phyloP scores from a whole-genome alignment of 441 rosid species.

The Populus hybrid region DNA sequence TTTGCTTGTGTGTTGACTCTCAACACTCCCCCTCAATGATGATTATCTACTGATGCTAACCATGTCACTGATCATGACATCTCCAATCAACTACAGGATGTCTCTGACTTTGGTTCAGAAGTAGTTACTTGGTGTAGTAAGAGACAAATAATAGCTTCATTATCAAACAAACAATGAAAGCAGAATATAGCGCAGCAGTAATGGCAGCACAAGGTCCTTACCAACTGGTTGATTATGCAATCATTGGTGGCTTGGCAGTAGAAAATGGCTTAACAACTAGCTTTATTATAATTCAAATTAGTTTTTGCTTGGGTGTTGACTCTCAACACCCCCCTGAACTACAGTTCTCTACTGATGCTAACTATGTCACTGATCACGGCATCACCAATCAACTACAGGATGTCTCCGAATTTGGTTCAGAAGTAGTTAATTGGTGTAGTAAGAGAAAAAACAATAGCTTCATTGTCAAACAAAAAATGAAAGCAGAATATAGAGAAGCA shows the following conservation, averaged over 20 bases:
- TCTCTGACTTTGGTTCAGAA: not conserved
- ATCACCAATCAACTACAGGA: too few relatives aligned
- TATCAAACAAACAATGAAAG: not conserved
- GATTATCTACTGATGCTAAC: not conserved
- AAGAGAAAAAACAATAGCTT: too few relatives aligned
- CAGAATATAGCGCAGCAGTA: not conserved
- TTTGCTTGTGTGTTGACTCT: not conserved
- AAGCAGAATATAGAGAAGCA: too few relatives aligned
- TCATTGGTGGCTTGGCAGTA: not conserved
- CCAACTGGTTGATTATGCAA: too few relatives aligned
- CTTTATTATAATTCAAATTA: too few relatives aligned
- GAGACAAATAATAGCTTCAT: not conserved
- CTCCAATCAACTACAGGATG: not conserved
- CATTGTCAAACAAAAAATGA: too few relatives aligned
- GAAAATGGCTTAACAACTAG: not conserved
- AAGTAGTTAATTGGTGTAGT: too few relatives aligned
- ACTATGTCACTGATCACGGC: too few relatives aligned
- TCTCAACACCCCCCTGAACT: too few relatives aligned
- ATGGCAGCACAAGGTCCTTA: not conserved
- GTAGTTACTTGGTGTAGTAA: not conserved
- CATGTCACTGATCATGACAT: not conserved
- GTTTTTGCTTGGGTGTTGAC: too few relatives aligned
- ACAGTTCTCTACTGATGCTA: too few relatives aligned
- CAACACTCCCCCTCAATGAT: not conserved
- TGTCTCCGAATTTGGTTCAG: too few relatives aligned